A percentile compares a stretch with the other conserved stretches of the same genome.
Conservation (phyloP, 345 rosid genomes). For the Citrus inodora region DNA sequence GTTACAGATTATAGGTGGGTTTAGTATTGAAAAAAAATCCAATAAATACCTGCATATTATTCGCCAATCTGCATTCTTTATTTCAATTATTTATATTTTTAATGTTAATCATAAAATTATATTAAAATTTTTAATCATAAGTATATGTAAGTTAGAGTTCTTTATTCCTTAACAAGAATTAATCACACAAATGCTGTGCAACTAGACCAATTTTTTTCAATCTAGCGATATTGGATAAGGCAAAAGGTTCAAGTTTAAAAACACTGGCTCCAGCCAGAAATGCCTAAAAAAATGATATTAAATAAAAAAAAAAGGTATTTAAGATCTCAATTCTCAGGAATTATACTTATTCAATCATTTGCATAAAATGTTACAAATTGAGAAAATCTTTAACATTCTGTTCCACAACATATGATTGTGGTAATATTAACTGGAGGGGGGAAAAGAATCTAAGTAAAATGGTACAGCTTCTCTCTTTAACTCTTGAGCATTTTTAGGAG, state of each 20-base stretch:
- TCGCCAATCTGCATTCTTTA: fast-evolving
- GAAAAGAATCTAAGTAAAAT: neutral
- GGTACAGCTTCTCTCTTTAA: neutral
- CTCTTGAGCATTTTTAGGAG: neutral
- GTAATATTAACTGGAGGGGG: neutral
- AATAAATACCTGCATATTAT: too few species aligned
- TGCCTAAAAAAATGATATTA: neutral
- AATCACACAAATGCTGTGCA: too few species aligned
- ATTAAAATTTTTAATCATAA: too few species aligned
- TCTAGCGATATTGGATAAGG: neutral
- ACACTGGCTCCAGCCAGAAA: neutral
- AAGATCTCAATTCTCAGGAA: neutral
- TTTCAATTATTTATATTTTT: too few species aligned
- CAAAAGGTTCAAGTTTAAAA: neutral
- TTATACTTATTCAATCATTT: neutral
- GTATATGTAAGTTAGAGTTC: too few species aligned
- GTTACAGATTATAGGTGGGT: too few species aligned
- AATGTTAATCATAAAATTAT: too few species aligned
- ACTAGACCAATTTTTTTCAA: too few species aligned
- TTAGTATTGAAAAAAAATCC: too few species aligned
- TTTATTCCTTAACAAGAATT: too few species aligned
- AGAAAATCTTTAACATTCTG: neutral
- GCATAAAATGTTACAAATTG: neutral
- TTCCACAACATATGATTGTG: neutral
- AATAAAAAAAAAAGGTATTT: neutral